Percentiles rank a stretch among this genome's conserved stretches.
phyloP scores from a whole-genome alignment of 306 rosid genomes.

The Dalbergia cochinchinensis region DNA sequence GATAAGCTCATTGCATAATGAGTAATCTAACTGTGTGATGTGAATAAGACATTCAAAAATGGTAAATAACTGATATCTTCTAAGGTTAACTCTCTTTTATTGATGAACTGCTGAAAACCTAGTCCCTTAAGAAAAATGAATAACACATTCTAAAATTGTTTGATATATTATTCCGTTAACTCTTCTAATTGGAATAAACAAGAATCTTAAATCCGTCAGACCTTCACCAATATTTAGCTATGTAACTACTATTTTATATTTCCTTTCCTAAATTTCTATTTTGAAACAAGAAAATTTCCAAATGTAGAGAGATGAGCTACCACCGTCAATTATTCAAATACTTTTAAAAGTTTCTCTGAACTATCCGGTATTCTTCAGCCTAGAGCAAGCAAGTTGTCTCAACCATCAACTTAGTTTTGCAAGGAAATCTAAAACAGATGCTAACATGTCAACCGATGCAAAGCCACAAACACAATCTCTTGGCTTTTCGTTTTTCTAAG shows the following conservation, averaged over 20 bases:
- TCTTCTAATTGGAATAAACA: background rate
- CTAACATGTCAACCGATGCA: background rate
- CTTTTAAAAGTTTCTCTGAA: background rate
- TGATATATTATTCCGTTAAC: background rate
- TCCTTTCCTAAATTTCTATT: background rate
- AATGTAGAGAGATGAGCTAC: background rate
- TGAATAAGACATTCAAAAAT: background rate
- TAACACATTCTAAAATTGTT: background rate
- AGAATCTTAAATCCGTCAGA: background rate
- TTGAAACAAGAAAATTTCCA: background rate
- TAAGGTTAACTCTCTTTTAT: background rate
- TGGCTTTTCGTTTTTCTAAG: background rate
- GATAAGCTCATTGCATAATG: background rate
- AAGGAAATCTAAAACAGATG: conserved; percentile 11
- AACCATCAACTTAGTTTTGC: conserved; percentile 6
- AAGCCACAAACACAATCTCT: conserved; percentile 2
- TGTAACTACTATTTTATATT: background rate
- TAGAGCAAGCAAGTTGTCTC: background rate
- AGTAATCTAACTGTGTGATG: background rate
- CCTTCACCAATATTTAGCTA: background rate
- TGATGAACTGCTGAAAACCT: background rate
- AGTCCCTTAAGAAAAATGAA: background rate
- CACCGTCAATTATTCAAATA: background rate
- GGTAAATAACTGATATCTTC: background rate
- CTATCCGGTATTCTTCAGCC: background rate